These are phyloP conservation scores for Calonectria hawksworthii DNA, from an alignment of 2,329 filamentous ascomycete species.

Conservation along the genomic window DNA sequence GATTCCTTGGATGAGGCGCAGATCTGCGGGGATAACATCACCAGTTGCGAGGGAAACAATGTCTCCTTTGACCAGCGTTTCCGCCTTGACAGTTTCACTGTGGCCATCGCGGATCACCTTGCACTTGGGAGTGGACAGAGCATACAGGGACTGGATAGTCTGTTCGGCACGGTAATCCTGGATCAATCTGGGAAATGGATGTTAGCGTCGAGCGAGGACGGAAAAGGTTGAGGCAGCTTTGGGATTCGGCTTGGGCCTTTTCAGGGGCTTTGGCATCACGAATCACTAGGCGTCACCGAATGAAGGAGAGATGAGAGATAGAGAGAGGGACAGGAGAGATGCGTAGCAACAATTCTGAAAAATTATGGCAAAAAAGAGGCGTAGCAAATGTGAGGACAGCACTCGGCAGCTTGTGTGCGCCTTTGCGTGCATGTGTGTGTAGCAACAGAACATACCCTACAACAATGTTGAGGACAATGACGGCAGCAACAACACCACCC, in stretches of 20 bases:
- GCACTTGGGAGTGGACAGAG: constrained; percentile 70
- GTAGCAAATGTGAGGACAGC: constrained; percentile 35
- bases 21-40: constrained; percentile 78
- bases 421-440: constrained; percentile 15
- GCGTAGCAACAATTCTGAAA: constrained; percentile 39
- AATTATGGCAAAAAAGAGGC: constrained; percentile 17
- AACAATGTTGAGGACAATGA: constrained; percentile 77
- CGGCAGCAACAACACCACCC: constrained; percentile 73
- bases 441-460: constrained; percentile 66
- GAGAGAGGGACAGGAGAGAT: constrained; percentile 37
- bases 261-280: constrained; percentile 39
- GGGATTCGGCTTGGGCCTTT: constrained; percentile 46
- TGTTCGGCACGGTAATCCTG: constrained; percentile 74
- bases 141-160: constrained; percentile 72
- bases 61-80: constrained; percentile 75
- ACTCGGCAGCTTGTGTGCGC: constrained; percentile 17
- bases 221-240: constrained; percentile 43
- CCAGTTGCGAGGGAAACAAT: constrained; percentile 74
- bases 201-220: constrained; percentile 45
- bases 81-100: constrained; percentile 66
- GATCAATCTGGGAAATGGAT: constrained; percentile 59
- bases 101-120: constrained; percentile 69
- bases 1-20: constrained; percentile 75
- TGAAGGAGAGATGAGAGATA: constrained; percentile 30
- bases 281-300: constrained; percentile 48